Evolutionary conservation across 78 protist species (phyloP).

Genomic region (Dictyostelium intermedium): DNA sequence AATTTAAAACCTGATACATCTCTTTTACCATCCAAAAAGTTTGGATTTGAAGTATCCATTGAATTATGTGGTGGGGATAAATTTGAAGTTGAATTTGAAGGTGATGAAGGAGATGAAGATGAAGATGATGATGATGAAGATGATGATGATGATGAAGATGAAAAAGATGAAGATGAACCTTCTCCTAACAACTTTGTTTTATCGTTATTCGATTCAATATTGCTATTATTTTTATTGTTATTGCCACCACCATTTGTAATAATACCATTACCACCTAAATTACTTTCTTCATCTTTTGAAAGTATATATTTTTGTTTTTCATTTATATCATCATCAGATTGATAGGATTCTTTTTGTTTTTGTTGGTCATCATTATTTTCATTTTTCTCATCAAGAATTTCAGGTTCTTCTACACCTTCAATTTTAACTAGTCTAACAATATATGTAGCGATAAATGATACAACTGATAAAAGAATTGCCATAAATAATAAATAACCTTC

Average conservation of each 20-base stretch:
- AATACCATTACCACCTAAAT: not conserved
- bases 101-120: not conserved
- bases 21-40: conserved; percentile 23
- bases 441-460: conserved; percentile 32
- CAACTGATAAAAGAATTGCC: not conserved
- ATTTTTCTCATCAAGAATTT: not conserved
- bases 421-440: not conserved
- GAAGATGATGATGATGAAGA: not conserved
- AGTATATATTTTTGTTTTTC: not conserved
- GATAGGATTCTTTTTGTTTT: not conserved
- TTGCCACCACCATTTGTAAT: no score
- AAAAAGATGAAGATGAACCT: not conserved
- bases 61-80: not conserved
- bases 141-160: no score
- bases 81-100: not conserved
- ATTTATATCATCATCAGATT: not conserved
- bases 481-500: conserved; percentile 41
- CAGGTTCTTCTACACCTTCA: conserved; percentile 8
- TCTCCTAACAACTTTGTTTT: no score
- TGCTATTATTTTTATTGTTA: no score
- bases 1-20: conserved; percentile 28
- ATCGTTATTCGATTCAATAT: no score
- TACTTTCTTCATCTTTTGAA: not conserved
- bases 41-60: not conserved
- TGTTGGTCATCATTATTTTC: not conserved